Evolutionary conservation across 345 rosid genomes (phyloP).

Genomic region (Eucalyptus shirleyi): DNA sequence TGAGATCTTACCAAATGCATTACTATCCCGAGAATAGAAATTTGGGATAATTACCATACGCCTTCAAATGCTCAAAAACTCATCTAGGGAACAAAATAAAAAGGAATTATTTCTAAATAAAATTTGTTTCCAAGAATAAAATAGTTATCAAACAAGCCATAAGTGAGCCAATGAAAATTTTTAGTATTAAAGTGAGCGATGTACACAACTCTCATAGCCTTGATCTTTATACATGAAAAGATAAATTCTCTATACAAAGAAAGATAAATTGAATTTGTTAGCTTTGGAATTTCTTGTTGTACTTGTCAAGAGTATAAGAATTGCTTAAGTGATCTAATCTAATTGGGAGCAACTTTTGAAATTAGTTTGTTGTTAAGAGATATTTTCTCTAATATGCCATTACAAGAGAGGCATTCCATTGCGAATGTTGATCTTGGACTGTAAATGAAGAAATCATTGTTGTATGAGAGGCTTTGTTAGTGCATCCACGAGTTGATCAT

Average conservation of each 20-base stretch:
- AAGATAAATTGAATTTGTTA: not conserved
- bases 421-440: not conserved
- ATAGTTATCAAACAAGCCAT: no score
- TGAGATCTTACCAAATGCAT: no score
- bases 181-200: no score
- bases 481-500: not conserved
- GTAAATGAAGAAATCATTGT: no score
- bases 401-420: not conserved
- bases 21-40: no score
- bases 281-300: not conserved
- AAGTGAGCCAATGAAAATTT: no score
- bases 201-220: not conserved
- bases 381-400: no score
- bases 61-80: no score
- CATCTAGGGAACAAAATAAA: rapidly evolving
- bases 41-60: no score
- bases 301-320: not conserved
- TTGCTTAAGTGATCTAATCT: not conserved
- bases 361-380: not conserved
- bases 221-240: no score
- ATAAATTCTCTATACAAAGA: not conserved
- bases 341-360: not conserved
- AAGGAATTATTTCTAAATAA: no score
- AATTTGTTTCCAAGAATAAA: no score
- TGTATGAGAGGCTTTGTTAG: not conserved